phyloP scores from a whole-genome alignment of 208 protist genomes.

The Wallacemonas rigidus region DNA sequence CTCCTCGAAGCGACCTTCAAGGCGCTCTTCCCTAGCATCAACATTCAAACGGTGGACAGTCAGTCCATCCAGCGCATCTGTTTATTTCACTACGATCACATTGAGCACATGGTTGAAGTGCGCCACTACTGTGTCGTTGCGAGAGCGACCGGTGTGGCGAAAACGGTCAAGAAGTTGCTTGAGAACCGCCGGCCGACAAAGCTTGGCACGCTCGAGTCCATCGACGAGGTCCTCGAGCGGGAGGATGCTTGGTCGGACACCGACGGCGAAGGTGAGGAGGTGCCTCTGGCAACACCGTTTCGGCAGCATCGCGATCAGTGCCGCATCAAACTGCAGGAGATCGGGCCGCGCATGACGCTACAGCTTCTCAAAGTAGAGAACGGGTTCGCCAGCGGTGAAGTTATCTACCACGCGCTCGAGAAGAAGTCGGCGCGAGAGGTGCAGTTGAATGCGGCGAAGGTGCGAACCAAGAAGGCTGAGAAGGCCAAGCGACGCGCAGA shows the following conservation, averaged over 20 bases:
- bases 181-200: conserved; percentile 82
- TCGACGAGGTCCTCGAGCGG: conserved; percentile 82
- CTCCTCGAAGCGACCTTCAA: conserved; percentile 87
- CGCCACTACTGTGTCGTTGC: conserved; percentile 91
- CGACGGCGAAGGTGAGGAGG: conserved; percentile 91
- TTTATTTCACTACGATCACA: conserved; percentile 90
- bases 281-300: conserved; percentile 84
- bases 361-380: conserved; percentile 90
- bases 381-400: conserved; percentile 85
- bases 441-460: conserved; percentile 66
- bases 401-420: conserved; percentile 77
- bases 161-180: conserved; percentile 89
- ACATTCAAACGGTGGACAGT: conserved; percentile 82
- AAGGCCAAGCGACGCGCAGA: conserved; percentile 73
- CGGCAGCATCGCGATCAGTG: conserved; percentile 87
- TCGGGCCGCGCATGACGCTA: conserved; percentile 90
- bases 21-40: conserved; percentile 80
- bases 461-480: conserved; percentile 63
- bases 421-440: conserved; percentile 72
- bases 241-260: conserved; percentile 90
- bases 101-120: conserved; percentile 83
- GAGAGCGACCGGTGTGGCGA: conserved; percentile 70
- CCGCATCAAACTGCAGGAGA: conserved; percentile 91
- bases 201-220: conserved; percentile 72
- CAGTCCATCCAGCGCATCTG: conserved; percentile 84